Evolutionary conservation across 2,329 filamentous ascomycete genomes (phyloP), one percentile per base, ranked within the genome.

Genomic region (Thyridium curvatum): DNA sequence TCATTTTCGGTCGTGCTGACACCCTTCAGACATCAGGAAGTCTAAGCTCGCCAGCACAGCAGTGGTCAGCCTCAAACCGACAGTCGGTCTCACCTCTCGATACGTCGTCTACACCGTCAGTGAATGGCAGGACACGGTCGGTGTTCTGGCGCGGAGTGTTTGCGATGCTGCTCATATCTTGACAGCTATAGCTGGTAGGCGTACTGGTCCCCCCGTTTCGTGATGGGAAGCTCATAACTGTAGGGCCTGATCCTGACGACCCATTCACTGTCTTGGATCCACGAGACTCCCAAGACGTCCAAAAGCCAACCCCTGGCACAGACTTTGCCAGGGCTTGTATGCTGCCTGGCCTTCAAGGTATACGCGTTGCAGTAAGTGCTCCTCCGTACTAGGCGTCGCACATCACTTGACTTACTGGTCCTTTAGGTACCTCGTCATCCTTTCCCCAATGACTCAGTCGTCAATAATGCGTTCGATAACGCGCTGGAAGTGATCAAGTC

Each of bases 31-130:
- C n/a, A n/a, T n/a, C n/a, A n/a, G n/a, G n/a, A n/a, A n/a, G n/a
- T n/a, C n/a, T n/a, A n/a, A n/a, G n/a, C n/a, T n/a, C n/a, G n/a
- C n/a, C 33, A 35, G 42, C 4, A 82, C 76, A 59, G 82, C 81
- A 41, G 52, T 84, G 3, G 80, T 84, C 1, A 82, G 80, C 1
- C 79, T 86, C 50, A 82, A 82, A 54, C 77, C 80, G 0, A 81
- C 79, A 0, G 75, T 84, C 4, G 82, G 82, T 0, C 60, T 84
- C 4, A 82, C 74, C 1, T 80, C 75, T 8, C 66, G 77, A 14
- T 58, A 71, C 42, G 64, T 79, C 14, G 75, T 80, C 6, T 73
- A 82, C 15, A 77, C 79, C 0, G 74, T 82, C 3, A 71, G 66
- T 12, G 52, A 65, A 16, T 68, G 77, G 48, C 74, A 79, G 49